Percentiles rank a stretch among this genome's conserved stretches.
These are phyloP conservation scores for Saccharomyces hybrid DNA, from an alignment of 1,139 yeast species.

Conservation along the genomic window DNA sequence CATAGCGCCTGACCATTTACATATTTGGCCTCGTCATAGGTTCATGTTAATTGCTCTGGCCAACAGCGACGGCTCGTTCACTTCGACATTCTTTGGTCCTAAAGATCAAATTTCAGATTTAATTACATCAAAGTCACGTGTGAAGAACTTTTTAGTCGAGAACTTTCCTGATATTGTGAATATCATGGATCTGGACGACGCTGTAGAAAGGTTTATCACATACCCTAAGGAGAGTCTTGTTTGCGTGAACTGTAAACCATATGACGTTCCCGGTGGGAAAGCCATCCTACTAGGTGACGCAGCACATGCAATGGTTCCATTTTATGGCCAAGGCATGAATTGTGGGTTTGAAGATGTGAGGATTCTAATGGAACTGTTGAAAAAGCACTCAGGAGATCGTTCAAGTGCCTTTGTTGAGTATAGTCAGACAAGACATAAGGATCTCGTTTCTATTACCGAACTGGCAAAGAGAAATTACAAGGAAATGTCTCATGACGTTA, in stretches of 20 bases:
- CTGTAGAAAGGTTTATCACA: constrained; percentile 44
- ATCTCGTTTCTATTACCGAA: constrained; percentile 65
- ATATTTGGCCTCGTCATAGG: constrained; percentile 86
- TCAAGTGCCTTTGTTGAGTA: constrained; percentile 50
- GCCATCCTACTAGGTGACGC: constrained; percentile 82
- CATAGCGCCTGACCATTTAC: constrained; percentile 70
- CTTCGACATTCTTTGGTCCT: constrained; percentile 84
- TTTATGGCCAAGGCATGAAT: constrained; percentile 95
- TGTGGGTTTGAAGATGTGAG: constrained; percentile 91
- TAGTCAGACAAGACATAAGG: constrained; percentile 50
- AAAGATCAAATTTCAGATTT: constrained; percentile 58
- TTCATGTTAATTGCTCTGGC: constrained; percentile 89
- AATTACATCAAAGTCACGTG: constrained; percentile 36
- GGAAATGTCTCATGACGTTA: constrained; percentile 83
- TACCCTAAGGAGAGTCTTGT: constrained; percentile 74
- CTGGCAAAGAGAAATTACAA: constrained; percentile 74
- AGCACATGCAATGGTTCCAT: constrained; percentile 95
- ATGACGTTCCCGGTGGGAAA: constrained; percentile 50
- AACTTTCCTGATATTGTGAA: constrained; percentile 71
- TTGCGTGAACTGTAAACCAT: constrained; percentile 61
- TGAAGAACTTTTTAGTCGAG: constrained; percentile 46
- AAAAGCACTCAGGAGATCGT: constrained; percentile 38
- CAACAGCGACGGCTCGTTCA: constrained; percentile 77
- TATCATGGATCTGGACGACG: constrained; percentile 54
- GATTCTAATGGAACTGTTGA: constrained; percentile 52